Evolutionary conservation across 1,284 basidiomycete genomes (phyloP), one percentile per base, ranked within the genome.

Genomic region (Cryptococcus neoformans): DNA sequence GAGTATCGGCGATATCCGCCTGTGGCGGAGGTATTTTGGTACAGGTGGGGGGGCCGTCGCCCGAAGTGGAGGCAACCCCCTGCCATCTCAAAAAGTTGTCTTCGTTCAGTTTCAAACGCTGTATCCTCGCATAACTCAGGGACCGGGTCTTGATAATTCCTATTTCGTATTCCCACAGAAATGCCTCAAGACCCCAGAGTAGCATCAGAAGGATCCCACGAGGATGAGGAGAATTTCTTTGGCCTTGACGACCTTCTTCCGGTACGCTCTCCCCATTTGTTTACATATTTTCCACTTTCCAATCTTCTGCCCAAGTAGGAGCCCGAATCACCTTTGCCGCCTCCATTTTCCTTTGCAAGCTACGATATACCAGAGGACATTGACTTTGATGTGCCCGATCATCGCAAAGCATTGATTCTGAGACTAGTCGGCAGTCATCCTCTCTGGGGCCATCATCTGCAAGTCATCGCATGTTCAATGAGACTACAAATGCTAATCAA

Each of bases 361-460:
- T 79, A 78, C 58, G 63, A 64, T 7, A 57, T 69, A 4, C 68
- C 70, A 1, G 56, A 54, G 6, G 57, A 52, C 14, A 21, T 65
- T n/a, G 47, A 58, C 4, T 49, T 67, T 6, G 44, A 41, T 7
- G 44, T 69, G 10, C 46, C 54, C 17, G 46, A 46, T 11, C 41
- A 47, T 34, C 60, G 60, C 2, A 54, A 59, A 0, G 73, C 82
- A 35, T 78, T 94, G 9, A 75, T 80, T 4, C 86, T 95, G 49
- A 80, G 85, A 55, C 82, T 96, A 7, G 90, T 96, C 0, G 92
- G 93, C 3, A 84, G 82, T 2, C 92, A 96, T 72, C 89, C 92
- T 1, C 80, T 96, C 5, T 97, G 93, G 93, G 92, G 87, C 1
- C 90, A 96, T 74, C 82, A 93, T 67, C 76, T 95, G 87, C 93